Evolutionary conservation across 23 red algal species (phyloP), one percentile per base, ranked within the genome.

Genomic region (Cyanidium caldarium): DNA sequence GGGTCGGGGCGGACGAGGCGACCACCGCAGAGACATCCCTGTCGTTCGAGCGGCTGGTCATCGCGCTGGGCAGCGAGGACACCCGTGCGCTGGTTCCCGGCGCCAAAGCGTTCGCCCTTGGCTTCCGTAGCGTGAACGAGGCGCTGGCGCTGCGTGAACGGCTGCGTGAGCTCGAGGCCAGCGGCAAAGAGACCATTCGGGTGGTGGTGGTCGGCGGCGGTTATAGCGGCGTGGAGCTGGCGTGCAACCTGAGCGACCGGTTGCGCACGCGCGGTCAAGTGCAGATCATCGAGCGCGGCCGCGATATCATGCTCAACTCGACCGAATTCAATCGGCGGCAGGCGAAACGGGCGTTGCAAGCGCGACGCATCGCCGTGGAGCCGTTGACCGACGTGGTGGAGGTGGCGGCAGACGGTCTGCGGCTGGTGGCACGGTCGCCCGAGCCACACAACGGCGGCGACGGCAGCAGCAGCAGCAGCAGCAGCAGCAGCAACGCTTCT

Each of bases 181-280:
- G 38, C 5, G 43, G 33, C 16, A 74, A 65, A 15, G 34, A 34
- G 39, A 34, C 67, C 13, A 65, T 78, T 33, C 80, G 77, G 16
- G 46, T 93, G 15, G 66, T 88, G 33, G 72, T 98, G 10, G 83
- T 98, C 1, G 92, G 92, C 2, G 92, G 80, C 5, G 77, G 81
- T 26, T 85, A 81, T 42, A 72, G 68, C 65, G 92, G 92, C 16
- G 92, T 98, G 19, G 92, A 98, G 72, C 37, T 88, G 44, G 80
- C 92, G 31, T 88, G 71, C 17, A 80, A 66, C 38, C n/a, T 98
- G 42, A 84, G 83, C 3, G 92, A 98, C 68, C 58, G 70, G 10
- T 46, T 87, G 2, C 77, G 82, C 30, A 57, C 69, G 0, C 35
- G 46, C 12, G 90, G 39, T 20, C 78, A 70, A 46, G 83, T 95